A percentile compares a stretch with the other conserved stretches of the same genome.
Evolutionary conservation across 2,329 filamentous ascomycete species (phyloP).

Genomic region (Coniochaeta prunicola): DNA sequence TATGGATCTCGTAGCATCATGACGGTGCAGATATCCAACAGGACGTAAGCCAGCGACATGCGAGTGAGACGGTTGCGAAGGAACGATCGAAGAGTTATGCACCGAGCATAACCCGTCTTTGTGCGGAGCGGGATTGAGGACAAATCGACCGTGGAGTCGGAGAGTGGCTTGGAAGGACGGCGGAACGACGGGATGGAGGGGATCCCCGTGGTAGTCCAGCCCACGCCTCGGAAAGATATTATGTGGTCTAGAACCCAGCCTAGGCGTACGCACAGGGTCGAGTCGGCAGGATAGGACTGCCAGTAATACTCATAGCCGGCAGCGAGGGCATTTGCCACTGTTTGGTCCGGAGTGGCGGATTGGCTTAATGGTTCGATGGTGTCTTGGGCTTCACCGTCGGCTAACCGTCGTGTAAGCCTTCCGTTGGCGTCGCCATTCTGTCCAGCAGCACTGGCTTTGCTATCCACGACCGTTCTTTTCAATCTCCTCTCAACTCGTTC

Average conservation of each 20-base stretch:
- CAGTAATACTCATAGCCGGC: constrained; percentile 45
- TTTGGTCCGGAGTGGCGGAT: constrained; percentile 15
- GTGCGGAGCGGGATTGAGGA: constrained; percentile 32
- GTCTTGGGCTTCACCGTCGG: not conserved
- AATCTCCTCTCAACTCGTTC: constrained; percentile 37
- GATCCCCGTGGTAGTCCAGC: constrained; percentile 49
- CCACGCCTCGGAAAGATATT: constrained; percentile 46
- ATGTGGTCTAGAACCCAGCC: constrained; percentile 50
- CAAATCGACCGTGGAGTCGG: constrained; percentile 31
- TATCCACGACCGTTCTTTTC: constrained; percentile 9
- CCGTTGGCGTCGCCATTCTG: constrained; percentile 3
- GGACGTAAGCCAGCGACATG: constrained; percentile 52
- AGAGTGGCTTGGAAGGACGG: constrained; percentile 31
- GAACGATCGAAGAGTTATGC: constrained; percentile 34
- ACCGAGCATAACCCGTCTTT: constrained; percentile 37
- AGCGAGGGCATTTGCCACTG: constrained; percentile 13
- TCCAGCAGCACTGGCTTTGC: not conserved
- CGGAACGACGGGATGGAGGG: constrained; percentile 36
- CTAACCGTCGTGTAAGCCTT: not conserved
- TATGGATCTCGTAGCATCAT: constrained; percentile 71
- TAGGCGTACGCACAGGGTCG: constrained; percentile 39
- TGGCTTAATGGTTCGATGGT: not conserved
- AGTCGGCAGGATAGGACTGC: constrained; percentile 49
- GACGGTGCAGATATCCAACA: constrained; percentile 63
- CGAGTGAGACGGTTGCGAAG: constrained; percentile 34